Evolutionary conservation across 23 red algal species (phyloP), one percentile per base, ranked within the genome.

Genomic region (Rhodosorus marinus): DNA sequence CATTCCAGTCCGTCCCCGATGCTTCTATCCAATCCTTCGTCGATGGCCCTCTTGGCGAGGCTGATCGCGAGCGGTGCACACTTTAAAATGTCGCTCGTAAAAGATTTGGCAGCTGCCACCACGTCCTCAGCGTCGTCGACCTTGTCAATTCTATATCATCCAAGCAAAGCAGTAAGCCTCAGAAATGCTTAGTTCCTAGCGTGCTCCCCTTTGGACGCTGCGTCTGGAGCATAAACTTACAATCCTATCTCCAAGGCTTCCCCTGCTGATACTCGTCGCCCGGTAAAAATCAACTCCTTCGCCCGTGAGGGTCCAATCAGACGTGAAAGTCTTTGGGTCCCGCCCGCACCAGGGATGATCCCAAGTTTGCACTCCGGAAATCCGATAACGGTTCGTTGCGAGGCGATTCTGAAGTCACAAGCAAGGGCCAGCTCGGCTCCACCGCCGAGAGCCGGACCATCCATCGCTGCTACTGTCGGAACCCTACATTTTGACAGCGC

Each of bases 131-230:
- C 38, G 17, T 17, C 17, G 11, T 43, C 38, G 11, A 17, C 38
- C 38, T 43, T 43, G 38, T 43, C 38, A 43, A n/a, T n/a, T n/a
- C n/a, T n/a, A 11, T 43, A 43, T 43, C 38, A 43, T 43, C 38
- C 11, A 11, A 11, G 38, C 38, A 43, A 11, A 43, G n/a, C n/a
- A n/a, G n/a, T n/a, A n/a, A n/a, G n/a, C n/a, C n/a, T n/a, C n/a
- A n/a, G n/a, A n/a, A n/a, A n/a, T n/a, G n/a, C n/a, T n/a, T n/a
- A n/a, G n/a, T n/a, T n/a, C n/a, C n/a, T n/a, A n/a, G n/a, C n/a
- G n/a, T n/a, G n/a, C n/a, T n/a, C n/a, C n/a, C n/a, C n/a, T n/a
- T n/a, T n/a, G n/a, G n/a, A n/a, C n/a, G n/a, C n/a, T n/a, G n/a
- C n/a, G n/a, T n/a, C n/a, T n/a, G n/a, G n/a, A n/a, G n/a, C 38